These are phyloP conservation scores for Oryza longistaminata DNA, from an alignment of 176 grass and related monocot species.

Conservation along the genomic window DNA sequence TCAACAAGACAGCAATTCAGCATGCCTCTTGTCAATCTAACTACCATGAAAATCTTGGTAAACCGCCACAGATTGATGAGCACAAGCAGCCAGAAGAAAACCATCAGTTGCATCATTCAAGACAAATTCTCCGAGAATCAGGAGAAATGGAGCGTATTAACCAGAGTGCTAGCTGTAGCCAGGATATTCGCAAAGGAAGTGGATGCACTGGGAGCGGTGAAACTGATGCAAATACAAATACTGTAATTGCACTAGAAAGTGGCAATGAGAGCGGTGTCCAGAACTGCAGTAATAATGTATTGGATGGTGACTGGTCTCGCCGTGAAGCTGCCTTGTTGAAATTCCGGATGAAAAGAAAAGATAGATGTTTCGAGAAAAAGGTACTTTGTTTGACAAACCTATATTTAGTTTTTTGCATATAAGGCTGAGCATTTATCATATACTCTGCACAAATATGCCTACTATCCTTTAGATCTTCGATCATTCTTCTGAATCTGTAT, in stretches of 20 bases:
- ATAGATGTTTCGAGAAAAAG: conserved; percentile 98
- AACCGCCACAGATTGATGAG: conserved; percentile 19
- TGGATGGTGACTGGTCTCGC: conserved; percentile 40
- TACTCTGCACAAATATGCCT: background rate
- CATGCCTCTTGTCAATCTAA: conserved; percentile 39
- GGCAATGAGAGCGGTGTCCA: conserved; percentile 72
- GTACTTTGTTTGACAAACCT: conserved; percentile 35
- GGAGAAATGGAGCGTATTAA: conserved; percentile 35
- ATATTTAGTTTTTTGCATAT: background rate
- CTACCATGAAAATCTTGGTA: conserved; percentile 51
- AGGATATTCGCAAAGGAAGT: conserved; percentile 57
- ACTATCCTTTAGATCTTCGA: background rate
- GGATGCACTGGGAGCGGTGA: conserved; percentile 59
- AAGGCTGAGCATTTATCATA: background rate
- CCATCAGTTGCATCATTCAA: conserved; percentile 45
- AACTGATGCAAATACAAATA: conserved; percentile 55
- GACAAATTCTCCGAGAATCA: conserved; percentile 41
- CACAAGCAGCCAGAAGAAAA: conserved; percentile 46
- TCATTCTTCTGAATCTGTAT: background rate
- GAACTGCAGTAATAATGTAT: conserved; percentile 38
- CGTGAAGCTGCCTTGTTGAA: conserved; percentile 89
- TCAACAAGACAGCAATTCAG: conserved; percentile 46
- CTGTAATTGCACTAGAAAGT: conserved; percentile 53
- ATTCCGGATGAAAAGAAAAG: conserved; percentile 96
- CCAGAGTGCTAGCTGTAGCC: conserved; percentile 58